A percentile compares a stretch with the other conserved stretches of the same genome.
These are phyloP conservation scores for Wickerhamomyces xylosicus DNA, from an alignment of 805 yeast genomes.

Conservation along the genomic window DNA sequence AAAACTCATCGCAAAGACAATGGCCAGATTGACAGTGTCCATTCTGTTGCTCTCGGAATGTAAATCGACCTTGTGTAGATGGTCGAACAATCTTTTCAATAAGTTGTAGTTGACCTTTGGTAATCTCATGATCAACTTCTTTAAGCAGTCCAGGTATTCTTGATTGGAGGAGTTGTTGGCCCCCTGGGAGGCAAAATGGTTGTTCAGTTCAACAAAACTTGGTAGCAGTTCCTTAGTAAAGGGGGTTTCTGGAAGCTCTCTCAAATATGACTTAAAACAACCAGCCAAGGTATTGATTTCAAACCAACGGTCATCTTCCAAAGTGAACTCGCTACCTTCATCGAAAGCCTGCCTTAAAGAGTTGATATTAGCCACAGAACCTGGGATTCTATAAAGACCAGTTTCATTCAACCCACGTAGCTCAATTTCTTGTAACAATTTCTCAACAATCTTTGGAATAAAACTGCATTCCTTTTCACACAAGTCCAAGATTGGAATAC, in stretches of 20 bases:
- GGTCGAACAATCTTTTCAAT: conserved; percentile 55
- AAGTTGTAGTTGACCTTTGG: conserved; percentile 63
- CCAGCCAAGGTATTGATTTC: conserved; percentile 86
- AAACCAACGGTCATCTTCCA: conserved; percentile 50
- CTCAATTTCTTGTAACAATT: conserved; percentile 68
- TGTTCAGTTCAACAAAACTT: conserved; percentile 30
- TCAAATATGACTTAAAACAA: conserved; percentile 69
- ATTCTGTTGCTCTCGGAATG: conserved; percentile 66
- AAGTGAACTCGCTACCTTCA: conserved; percentile 34
- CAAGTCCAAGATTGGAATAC: conserved; percentile 70
- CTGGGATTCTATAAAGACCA: conserved; percentile 76
- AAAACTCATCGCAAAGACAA: conserved; percentile 69
- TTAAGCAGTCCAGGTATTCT: conserved; percentile 23
- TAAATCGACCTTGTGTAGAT: conserved; percentile 58
- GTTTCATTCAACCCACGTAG: conserved; percentile 82
- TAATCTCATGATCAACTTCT: conserved; percentile 27
- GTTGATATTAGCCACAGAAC: conserved; percentile 49
- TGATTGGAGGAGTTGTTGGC: conserved; percentile 21
- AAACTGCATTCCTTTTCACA: conserved; percentile 59
- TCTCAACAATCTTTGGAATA: conserved; percentile 58
- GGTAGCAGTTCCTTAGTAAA: conserved; percentile 60
- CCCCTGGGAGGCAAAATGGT: background rate
- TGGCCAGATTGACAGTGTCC: conserved; percentile 85
- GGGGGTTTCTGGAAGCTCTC: conserved; percentile 82
- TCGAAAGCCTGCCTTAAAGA: conserved; percentile 44